Evolutionary conservation across 345 rosid species (phyloP), one percentile per base, ranked within the genome.

Genomic region (Heritiera littoralis): DNA sequence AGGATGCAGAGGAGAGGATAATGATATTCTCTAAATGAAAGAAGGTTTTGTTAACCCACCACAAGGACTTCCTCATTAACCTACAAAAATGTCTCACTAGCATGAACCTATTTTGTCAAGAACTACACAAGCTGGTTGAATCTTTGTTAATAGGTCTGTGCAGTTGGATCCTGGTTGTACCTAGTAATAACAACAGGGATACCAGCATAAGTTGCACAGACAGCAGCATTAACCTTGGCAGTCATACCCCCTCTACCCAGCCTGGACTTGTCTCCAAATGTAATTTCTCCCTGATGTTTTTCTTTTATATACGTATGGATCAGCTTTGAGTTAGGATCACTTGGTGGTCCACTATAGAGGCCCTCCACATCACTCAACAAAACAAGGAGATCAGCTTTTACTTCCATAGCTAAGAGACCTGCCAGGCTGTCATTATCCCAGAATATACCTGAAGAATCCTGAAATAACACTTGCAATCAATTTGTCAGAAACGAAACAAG

Each of bases 371-470:
- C 95, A 78, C 95, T 92, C 81, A 92, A 83, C 38, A 92, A 81
- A 72, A 92, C 72, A 74, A 91, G 95, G 76, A 92, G 93, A 80
- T 92, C 95, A 28, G 95, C 95, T 71, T 89, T 81, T 45, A 92
- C 81, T 84, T 92, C 93, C 85, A 92, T 63, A 52, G 95, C 95
- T 51, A 92, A 80, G 78, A 92, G 79, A 67, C 88, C 93, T 28
- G 95, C 92, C 79, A 92, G 86, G 82, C 95, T 92, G 75, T 92
- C 95, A 80, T 92, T 92, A 77, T 92, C 95, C 95, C 95, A 91
- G 77, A 91, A 91, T 80, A 91, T 91, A 67, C 95, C 95, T 55
- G 92, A 91, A 51, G 92, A 86, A 86, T 91, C 95, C 95, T 91
- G 93, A 82, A 83, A 80, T 23, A 77, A 35, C 9, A 51, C 0